Conservation (phyloP, 345 rosid genomes). For the Arabidopsis arenosa region DNA sequence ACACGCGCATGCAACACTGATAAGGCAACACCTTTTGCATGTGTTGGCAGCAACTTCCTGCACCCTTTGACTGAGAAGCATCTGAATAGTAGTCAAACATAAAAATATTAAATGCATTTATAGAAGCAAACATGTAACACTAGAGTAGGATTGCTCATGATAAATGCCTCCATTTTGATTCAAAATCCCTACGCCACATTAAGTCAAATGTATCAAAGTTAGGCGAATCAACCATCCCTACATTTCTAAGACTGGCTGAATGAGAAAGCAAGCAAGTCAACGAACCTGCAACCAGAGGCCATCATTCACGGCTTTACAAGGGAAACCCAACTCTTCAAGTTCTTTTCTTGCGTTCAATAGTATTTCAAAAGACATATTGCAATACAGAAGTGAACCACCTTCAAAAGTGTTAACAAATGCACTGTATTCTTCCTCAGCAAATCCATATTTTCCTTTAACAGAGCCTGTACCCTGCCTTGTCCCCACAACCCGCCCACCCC, state of each 20-base stretch:
- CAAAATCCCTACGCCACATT: neutral
- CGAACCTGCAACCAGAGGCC: slow-evolving; percentile 97
- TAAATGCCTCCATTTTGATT: neutral
- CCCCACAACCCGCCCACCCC: slow-evolving; percentile 99
- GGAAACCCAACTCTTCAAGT: slow-evolving; percentile 95
- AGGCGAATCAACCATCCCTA: slow-evolving; percentile 17
- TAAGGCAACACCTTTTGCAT: slow-evolving; percentile 79
- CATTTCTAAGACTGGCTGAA: slow-evolving; percentile 11
- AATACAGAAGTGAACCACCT: slow-evolving; percentile 90
- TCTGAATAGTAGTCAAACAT: slow-evolving; percentile 54
- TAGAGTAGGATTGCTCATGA: slow-evolving; percentile 26
- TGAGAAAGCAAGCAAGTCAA: slow-evolving; percentile 28
- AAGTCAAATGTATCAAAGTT: slow-evolving; percentile 10
- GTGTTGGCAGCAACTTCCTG: slow-evolving; percentile 87
- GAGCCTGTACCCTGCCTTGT: slow-evolving; percentile 63
- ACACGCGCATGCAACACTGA: slow-evolving; percentile 79
- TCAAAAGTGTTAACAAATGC: slow-evolving; percentile 87
- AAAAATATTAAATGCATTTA: slow-evolving; percentile 26
- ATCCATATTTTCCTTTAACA: slow-evolving; percentile 65
- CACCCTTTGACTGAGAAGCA: slow-evolving; percentile 90
- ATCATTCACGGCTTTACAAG: slow-evolving; percentile 95
- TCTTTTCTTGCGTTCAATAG: slow-evolving; percentile 89
- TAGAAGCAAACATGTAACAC: slow-evolving; percentile 20
- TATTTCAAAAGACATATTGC: slow-evolving; percentile 95
- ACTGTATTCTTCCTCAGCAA: slow-evolving; percentile 77